phyloP scores from a whole-genome alignment of 192 early-diverging fungal species.

The Backusella macrospora region DNA sequence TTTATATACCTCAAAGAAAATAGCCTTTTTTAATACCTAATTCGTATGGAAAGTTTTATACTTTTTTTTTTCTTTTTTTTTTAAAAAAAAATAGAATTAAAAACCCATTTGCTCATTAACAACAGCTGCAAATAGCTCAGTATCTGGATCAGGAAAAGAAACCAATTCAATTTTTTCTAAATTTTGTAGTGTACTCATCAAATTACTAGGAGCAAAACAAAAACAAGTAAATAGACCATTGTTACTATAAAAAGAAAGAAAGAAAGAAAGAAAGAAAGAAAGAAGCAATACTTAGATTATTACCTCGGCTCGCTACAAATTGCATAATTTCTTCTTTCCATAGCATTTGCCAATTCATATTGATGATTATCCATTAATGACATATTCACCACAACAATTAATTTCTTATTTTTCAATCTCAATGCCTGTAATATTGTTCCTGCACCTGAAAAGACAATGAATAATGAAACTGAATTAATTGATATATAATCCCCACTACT shows the following conservation, averaged over 20 bases:
- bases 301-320: conserved; percentile 49
- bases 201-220: neutral
- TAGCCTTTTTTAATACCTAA: no score
- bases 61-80: neutral
- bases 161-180: neutral
- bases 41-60: neutral
- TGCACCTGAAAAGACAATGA: conserved; percentile 51
- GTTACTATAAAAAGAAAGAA: neutral
- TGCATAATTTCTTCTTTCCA: conserved; percentile 60
- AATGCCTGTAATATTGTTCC: conserved; percentile 87
- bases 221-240: neutral
- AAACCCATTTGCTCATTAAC: conserved; percentile 8
- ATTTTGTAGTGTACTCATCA: neutral
- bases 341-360: conserved; percentile 72
- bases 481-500: neutral
- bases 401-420: conserved; percentile 56
- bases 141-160: conserved; percentile 8
- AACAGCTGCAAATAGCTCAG: conserved; percentile 14
- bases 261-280: neutral
- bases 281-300: neutral
- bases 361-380: conserved; percentile 89
- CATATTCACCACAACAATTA: conserved; percentile 79
- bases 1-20: no score
- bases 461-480: neutral
- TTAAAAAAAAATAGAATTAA: neutral